phyloP scores from a whole-genome alignment of 192 early-diverging fungal species.

The Coemansia sp. region DNA sequence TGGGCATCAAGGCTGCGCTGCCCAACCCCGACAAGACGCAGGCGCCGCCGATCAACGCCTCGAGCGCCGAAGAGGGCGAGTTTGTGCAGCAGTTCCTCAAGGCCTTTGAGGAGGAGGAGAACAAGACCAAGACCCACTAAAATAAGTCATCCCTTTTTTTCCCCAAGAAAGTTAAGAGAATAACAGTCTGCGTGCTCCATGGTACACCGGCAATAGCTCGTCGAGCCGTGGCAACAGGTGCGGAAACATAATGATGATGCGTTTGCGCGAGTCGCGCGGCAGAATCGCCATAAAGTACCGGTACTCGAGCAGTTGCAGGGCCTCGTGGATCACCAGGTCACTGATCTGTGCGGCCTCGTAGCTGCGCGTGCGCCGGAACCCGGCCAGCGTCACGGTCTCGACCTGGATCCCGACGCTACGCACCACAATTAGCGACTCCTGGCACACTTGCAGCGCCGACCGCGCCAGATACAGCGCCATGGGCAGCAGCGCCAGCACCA shows the following conservation, averaged over 20 bases:
- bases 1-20: slow-evolving; percentile 29
- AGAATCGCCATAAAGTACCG: slow-evolving; percentile 49
- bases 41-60: slow-evolving; percentile 44
- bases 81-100: slow-evolving; percentile 53
- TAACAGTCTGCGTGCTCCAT: slow-evolving; percentile 32
- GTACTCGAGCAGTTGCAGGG: slow-evolving; percentile 41
- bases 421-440: slow-evolving; percentile 43
- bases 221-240: slow-evolving; percentile 33
- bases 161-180: no score
- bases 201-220: slow-evolving; percentile 34
- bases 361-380: slow-evolving; percentile 26
- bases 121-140: slow-evolving; percentile 20
- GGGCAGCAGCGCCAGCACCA: slow-evolving; percentile 24
- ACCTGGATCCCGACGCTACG: slow-evolving; percentile 46
- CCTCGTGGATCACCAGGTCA: slow-evolving; percentile 45
- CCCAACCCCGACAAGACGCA: slow-evolving; percentile 48
- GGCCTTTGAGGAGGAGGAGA: slow-evolving; percentile 46
- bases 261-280: slow-evolving; percentile 15
- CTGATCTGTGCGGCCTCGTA: slow-evolving; percentile 30
- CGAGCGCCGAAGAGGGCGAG: slow-evolving; percentile 44
- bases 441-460: slow-evolving; percentile 30
- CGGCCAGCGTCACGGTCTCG: slow-evolving; percentile 31
- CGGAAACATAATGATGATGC: slow-evolving; percentile 43
- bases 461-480: slow-evolving; percentile 31
- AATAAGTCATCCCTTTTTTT: not conserved